phyloP scores from a whole-genome alignment of 139 green algal species.

The Chlorella sp. region DNA sequence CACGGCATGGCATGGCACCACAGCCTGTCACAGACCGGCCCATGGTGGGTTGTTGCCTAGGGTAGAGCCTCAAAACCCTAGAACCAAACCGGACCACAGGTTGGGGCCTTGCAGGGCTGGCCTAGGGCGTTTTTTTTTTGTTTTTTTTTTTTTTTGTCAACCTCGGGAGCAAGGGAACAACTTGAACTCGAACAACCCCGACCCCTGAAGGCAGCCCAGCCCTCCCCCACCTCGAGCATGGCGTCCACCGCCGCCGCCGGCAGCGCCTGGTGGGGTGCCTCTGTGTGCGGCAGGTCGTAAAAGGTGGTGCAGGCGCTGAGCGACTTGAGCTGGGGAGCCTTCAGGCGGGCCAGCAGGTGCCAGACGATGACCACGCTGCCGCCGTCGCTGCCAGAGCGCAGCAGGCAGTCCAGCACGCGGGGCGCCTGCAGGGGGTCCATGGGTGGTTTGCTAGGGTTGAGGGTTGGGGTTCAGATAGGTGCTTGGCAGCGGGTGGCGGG shows the following conservation, averaged over 20 bases:
- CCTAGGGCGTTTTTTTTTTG: no score
- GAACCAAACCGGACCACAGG: no score
- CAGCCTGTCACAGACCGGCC: no score
- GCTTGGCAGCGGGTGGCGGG: neutral
- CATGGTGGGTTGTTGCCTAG: no score
- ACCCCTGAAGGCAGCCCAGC: neutral
- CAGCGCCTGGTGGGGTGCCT: neutral
- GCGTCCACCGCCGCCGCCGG: neutral
- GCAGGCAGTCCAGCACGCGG: neutral
- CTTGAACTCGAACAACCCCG: no score
- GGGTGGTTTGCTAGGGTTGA: neutral
- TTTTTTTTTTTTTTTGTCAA: no score
- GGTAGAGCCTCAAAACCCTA: no score
- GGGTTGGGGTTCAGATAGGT: neutral
- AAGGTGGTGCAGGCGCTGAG: conserved; percentile 2
- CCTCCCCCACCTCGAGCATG: neutral
- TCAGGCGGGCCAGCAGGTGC: conserved; percentile 18
- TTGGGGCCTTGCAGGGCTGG: no score
- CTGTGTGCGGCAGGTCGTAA: conserved; percentile 17
- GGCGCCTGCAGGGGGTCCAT: neutral
- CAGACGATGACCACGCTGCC: neutral
- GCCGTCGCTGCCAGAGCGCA: neutral
- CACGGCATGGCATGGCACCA: no score
- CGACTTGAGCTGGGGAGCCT: neutral
- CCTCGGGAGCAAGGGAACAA: no score